A percentile compares a stretch with the other conserved stretches of the same genome.
Evolutionary conservation across 169 alveolate species (phyloP).

Genomic region (Plasmodium reichenowi): DNA sequence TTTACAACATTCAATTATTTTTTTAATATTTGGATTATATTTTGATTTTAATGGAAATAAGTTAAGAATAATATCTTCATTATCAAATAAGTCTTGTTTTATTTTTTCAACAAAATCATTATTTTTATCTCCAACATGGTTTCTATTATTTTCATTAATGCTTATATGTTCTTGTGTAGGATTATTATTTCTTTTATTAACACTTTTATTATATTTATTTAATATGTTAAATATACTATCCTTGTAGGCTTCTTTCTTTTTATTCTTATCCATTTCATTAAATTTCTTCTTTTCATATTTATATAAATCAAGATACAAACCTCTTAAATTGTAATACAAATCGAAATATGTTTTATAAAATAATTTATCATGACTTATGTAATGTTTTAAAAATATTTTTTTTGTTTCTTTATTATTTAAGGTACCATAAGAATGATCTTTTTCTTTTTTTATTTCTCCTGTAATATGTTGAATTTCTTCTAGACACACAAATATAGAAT

Average conservation of each 20-base stretch:
- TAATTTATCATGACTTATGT: conserved; percentile 51
- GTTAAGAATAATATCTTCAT: conserved; percentile 14
- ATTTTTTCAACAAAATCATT: background rate
- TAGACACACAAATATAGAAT: conserved; percentile 68
- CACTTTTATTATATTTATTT: background rate
- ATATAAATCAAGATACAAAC: conserved; percentile 43
- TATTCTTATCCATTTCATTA: conserved; percentile 18
- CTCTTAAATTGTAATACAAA: conserved; percentile 58
- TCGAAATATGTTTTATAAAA: conserved; percentile 43
- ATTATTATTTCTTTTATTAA: background rate
- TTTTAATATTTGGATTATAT: conserved; percentile 45
- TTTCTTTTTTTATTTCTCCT: conserved; percentile 69
- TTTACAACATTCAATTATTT: conserved; percentile 52
- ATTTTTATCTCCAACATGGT: background rate
- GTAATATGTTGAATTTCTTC: conserved; percentile 68
- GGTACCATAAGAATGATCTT: conserved; percentile 70
- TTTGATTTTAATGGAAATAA: conserved; percentile 53
- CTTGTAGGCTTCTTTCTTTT: conserved; percentile 33
- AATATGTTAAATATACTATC: conserved; percentile 2
- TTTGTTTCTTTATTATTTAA: conserved; percentile 14
- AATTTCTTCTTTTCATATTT: conserved; percentile 63
- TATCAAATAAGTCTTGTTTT: background rate
- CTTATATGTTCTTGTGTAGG: too few species aligned
- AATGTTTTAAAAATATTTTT: conserved; percentile 34
- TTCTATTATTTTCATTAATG: background rate